Evolutionary conservation across 2,329 filamentous ascomycete genomes (phyloP).

Genomic region (Pyrenophora graminea): DNA sequence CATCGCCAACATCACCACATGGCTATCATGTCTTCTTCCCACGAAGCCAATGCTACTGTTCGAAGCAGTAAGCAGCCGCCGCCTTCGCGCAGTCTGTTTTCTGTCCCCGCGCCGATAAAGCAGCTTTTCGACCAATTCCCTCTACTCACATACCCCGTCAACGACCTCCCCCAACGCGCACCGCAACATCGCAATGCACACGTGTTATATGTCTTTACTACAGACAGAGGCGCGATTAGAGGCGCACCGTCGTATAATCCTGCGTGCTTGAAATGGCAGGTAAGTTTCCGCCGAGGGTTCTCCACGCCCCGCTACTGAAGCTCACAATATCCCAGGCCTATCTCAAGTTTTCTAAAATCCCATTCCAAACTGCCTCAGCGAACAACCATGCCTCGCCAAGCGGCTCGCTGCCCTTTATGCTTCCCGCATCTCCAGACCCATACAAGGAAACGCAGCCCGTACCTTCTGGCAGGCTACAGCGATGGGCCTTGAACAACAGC

Average conservation of each 20-base stretch:
- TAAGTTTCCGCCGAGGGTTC: conserved; percentile 47
- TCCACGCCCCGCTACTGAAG: conserved; percentile 3
- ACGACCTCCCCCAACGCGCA: conserved; percentile 71
- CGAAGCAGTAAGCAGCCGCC: conserved; percentile 8
- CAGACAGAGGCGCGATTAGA: conserved; percentile 61
- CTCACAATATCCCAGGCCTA: conserved; percentile 66
- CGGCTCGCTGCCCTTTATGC: conserved; percentile 84
- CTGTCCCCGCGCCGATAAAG: conserved; percentile 75
- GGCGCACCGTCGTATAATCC: conserved; percentile 85
- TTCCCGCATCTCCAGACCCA: conserved; percentile 54
- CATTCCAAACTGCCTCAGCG: conserved; percentile 70
- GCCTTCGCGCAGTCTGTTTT: conserved; percentile 41
- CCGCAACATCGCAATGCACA: conserved; percentile 55
- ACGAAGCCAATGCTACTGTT: conserved; percentile 10
- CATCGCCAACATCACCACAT: conserved; percentile 16
- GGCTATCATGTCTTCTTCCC: conserved; percentile 28
- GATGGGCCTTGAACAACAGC: conserved; percentile 63
- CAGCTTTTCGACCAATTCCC: conserved; percentile 84
- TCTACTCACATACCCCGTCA: conserved; percentile 72
- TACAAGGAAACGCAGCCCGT: conserved; percentile 52
- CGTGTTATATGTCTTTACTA: conserved; percentile 77
- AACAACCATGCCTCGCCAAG: conserved; percentile 93
- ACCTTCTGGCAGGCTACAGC: conserved; percentile 67
- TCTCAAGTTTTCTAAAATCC: conserved; percentile 73
- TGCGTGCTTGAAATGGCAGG: conserved; percentile 95